Conservation (phyloP, 441 rosid species). For the Brassica balearica region DNA sequence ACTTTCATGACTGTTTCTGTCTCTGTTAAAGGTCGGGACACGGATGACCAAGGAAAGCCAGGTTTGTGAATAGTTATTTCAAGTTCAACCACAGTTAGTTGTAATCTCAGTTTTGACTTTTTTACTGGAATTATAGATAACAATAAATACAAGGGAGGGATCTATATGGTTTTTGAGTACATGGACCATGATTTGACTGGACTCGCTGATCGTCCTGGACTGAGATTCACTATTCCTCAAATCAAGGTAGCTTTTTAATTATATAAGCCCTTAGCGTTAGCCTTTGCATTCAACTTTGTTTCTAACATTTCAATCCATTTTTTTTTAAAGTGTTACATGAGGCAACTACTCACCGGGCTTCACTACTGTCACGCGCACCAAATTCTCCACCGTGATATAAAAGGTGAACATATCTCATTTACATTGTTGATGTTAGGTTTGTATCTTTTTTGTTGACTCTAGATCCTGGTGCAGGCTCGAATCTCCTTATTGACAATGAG, state of each 20-base stretch:
- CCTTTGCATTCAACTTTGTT: background rate
- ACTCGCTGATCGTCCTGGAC: constrained; percentile 95
- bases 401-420: constrained; percentile 53
- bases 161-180: constrained; percentile 97
- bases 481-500: constrained; percentile 96
- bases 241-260: constrained; percentile 47
- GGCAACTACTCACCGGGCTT: constrained; percentile 89
- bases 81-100: background rate
- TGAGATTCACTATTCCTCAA: constrained; percentile 77
- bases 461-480: constrained; percentile 64
- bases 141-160: constrained; percentile 89
- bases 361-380: constrained; percentile 93
- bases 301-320: constrained; percentile 33
- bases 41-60: constrained; percentile 78
- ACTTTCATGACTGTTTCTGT: constrained; percentile 6
- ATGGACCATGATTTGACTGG: constrained; percentile 99
- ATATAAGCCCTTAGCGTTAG: background rate
- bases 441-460: constrained; percentile 1
- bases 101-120: background rate
- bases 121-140: constrained; percentile 53
- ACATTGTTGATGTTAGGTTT: constrained; percentile 3
- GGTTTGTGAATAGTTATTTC: constrained; percentile 51
- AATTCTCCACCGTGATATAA: constrained; percentile 96
- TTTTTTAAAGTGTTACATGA: constrained; percentile 80
- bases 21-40: constrained; percentile 70